These are phyloP conservation scores for Dillenia turbinata DNA, from an alignment of 164 flowering plant species.

Conservation along the genomic window DNA sequence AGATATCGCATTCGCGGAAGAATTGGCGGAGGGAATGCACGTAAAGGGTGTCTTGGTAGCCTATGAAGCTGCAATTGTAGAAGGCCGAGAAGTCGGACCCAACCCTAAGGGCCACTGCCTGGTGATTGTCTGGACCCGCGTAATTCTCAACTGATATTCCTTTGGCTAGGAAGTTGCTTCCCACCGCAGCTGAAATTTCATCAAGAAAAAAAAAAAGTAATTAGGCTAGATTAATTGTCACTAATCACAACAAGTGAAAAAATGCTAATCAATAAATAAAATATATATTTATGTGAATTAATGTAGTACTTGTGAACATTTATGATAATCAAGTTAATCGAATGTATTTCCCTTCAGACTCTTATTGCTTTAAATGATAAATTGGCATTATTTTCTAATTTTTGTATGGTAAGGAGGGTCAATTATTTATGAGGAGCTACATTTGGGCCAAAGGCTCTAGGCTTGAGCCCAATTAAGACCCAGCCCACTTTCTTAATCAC, in stretches of 20 bases:
- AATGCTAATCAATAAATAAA: neutral
- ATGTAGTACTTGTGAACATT: too few relatives aligned
- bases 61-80: slow-evolving; percentile 54
- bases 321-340: too few relatives aligned
- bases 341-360: too few relatives aligned
- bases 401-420: too few relatives aligned
- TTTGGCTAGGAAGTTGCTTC: slow-evolving; percentile 40
- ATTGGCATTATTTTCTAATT: too few relatives aligned
- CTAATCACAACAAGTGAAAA: neutral
- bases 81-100: slow-evolving; percentile 51
- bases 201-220: neutral
- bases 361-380: too few relatives aligned
- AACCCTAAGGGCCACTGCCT: slow-evolving; percentile 58
- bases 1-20: slow-evolving; percentile 51
- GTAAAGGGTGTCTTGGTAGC: slow-evolving; percentile 66
- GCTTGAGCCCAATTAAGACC: too few relatives aligned
- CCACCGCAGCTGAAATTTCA: slow-evolving; percentile 44
- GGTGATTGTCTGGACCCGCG: slow-evolving; percentile 62
- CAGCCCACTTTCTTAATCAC: too few relatives aligned
- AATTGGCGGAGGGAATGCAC: slow-evolving; percentile 58
- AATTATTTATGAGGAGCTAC: too few relatives aligned
- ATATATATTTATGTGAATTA: neutral
- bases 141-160: slow-evolving; percentile 56
- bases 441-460: too few relatives aligned
- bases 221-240: too few relatives aligned